Percentiles rank a stretch among this genome's conserved stretches.
These are phyloP conservation scores for Nakazawaea anatomiae DNA, from an alignment of 805 yeast genomes.

Conservation along the genomic window DNA sequence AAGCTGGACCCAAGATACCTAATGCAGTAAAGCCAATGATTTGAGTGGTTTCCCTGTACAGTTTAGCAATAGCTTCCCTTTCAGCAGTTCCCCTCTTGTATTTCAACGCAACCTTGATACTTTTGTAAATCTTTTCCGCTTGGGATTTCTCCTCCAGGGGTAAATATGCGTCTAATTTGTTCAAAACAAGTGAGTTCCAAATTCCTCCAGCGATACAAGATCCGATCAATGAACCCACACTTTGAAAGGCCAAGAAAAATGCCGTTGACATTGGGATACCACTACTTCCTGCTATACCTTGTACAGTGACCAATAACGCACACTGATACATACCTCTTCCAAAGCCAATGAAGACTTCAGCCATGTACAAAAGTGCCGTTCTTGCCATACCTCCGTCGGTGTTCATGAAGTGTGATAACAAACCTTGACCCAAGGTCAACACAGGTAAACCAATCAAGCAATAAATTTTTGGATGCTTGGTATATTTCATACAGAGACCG, in stretches of 20 bases:
- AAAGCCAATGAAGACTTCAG: constrained; percentile 22
- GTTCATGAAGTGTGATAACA: constrained; percentile 20
- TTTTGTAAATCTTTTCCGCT: constrained; percentile 20
- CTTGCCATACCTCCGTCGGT: constrained; percentile 14
- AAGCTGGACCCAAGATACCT: constrained; percentile 22
- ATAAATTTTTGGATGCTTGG: constrained; percentile 21
- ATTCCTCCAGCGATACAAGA: constrained; percentile 22
- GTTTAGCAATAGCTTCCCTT: constrained; percentile 22
- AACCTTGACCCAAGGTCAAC: constrained; percentile 20
- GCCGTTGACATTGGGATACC: constrained; percentile 26
- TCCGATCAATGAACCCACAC: constrained; percentile 24
- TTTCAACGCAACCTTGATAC: constrained; percentile 18
- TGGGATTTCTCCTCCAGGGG: constrained; percentile 16
- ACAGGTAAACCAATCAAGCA: constrained; percentile 19
- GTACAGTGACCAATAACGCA: constrained; percentile 21
- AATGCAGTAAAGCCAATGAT: constrained; percentile 23
- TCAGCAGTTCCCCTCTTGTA: constrained; percentile 21
- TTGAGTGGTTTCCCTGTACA: constrained; percentile 26
- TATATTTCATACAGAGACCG: constrained; percentile 24
- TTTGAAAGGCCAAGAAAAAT: constrained; percentile 21
- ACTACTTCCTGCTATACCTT: constrained; percentile 22
- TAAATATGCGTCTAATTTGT: constrained; percentile 9
- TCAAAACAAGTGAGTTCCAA: constrained; percentile 19
- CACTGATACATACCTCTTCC: constrained; percentile 22
- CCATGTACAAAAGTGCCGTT: constrained; percentile 14